These are phyloP conservation scores for Nicotiana otophora DNA, from an alignment of 257 asterid genomes.

Conservation along the genomic window DNA sequence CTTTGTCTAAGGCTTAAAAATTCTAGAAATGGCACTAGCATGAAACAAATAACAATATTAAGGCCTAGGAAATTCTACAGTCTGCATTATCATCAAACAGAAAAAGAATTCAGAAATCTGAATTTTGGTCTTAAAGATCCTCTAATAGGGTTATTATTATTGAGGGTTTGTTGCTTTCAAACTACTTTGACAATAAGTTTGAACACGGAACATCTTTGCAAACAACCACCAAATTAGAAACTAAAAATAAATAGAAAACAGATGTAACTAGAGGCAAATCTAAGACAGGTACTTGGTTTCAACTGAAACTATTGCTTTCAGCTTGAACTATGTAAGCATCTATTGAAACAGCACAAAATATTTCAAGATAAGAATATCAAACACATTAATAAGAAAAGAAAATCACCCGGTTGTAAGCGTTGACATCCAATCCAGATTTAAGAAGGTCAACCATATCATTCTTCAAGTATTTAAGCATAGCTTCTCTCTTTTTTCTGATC, in stretches of 20 bases:
- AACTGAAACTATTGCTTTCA: too few species aligned
- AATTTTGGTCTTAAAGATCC: too few species aligned
- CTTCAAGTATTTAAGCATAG: constrained; percentile 65
- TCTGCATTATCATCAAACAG: neutral
- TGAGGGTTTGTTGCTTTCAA: too few species aligned
- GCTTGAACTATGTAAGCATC: too few species aligned
- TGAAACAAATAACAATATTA: neutral
- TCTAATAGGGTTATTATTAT: too few species aligned
- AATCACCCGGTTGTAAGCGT: constrained; percentile 74
- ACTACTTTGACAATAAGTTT: too few species aligned
- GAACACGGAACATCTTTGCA: neutral
- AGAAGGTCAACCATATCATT: constrained; percentile 76
- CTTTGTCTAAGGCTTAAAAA: neutral
- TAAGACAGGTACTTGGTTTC: constrained; percentile 22
- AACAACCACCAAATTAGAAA: neutral
- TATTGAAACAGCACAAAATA: neutral
- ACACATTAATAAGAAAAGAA: neutral
- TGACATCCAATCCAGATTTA: constrained; percentile 39
- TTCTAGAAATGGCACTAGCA: neutral
- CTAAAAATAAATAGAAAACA: too few species aligned
- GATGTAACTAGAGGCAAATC: neutral
- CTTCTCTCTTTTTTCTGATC: constrained; percentile 64
- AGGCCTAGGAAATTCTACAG: neutral
- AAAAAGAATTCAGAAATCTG: neutral
- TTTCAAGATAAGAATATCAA: neutral